Conservation (phyloP, 23 red algal species). For the Gracilaria caudata region DNA sequence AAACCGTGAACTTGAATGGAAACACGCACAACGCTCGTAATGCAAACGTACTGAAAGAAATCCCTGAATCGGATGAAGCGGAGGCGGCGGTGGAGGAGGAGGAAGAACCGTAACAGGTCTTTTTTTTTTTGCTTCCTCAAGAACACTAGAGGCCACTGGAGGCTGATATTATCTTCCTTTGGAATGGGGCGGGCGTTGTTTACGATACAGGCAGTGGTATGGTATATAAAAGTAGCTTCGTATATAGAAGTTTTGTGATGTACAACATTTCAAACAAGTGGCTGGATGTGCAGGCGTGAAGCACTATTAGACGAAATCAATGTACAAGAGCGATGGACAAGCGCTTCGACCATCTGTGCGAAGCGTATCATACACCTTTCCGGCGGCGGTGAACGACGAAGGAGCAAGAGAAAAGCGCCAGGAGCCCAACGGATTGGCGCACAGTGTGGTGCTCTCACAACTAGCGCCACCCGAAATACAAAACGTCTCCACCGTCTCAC, state of each 20-base stretch:
- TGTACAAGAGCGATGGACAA: conserved; percentile 16
- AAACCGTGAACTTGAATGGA: too few relatives aligned
- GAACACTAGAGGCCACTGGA: too few relatives aligned
- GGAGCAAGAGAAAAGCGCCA: conserved; percentile 66
- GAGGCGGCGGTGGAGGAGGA: neutral
- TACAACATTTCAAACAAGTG: neutral
- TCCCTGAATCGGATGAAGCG: neutral
- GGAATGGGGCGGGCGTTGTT: neutral
- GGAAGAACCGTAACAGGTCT: neutral
- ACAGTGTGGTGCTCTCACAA: conserved; percentile 56
- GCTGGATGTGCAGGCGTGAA: too few relatives aligned
- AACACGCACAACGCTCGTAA: too few relatives aligned
- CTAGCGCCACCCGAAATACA: conserved; percentile 48
- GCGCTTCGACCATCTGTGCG: neutral
- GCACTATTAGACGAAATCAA: conserved; percentile 1
- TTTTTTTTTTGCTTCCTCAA: too few relatives aligned
- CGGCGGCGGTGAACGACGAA: conserved; percentile 48
- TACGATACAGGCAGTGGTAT: neutral
- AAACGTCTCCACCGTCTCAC: conserved; percentile 46
- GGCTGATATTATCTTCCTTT: too few relatives aligned
- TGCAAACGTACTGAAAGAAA: neutral
- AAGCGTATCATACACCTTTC: conserved; percentile 41
- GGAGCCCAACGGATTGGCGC: conserved; percentile 55
- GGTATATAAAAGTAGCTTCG: too few relatives aligned
- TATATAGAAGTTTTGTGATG: too few relatives aligned